These are phyloP conservation scores for Monosporozyma unispora DNA, from an alignment of 805 yeast genomes.

Conservation along the genomic window DNA sequence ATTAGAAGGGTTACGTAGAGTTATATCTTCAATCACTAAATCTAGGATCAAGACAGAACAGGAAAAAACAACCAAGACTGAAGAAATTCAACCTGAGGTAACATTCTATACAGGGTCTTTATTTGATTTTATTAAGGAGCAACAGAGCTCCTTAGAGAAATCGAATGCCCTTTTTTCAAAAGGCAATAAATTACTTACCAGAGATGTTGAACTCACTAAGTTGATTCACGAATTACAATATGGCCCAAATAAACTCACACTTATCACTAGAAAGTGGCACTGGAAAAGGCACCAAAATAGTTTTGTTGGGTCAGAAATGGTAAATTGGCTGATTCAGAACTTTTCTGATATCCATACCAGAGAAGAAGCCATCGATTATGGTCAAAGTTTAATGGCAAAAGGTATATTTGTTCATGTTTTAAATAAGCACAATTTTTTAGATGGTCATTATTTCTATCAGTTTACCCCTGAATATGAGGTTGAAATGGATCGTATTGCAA, in stretches of 20 bases:
- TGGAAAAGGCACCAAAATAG: slow-evolving; percentile 68
- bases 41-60: slow-evolving; percentile 40
- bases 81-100: slow-evolving; percentile 61
- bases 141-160: slow-evolving; percentile 35
- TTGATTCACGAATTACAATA: slow-evolving; percentile 57
- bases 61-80: slow-evolving; percentile 33
- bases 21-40: slow-evolving; percentile 54
- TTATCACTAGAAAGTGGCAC: slow-evolving; percentile 87
- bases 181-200: slow-evolving; percentile 34
- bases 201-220: slow-evolving; percentile 39
- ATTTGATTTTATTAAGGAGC: slow-evolving; percentile 51
- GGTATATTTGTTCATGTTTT: slow-evolving; percentile 77
- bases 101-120: slow-evolving; percentile 82
- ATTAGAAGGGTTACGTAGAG: slow-evolving; percentile 76
- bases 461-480: slow-evolving; percentile 44
- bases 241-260: slow-evolving; percentile 49
- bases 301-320: slow-evolving; percentile 79
- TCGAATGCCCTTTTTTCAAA: slow-evolving; percentile 30
- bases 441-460: slow-evolving; percentile 88
- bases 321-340: slow-evolving; percentile 72
- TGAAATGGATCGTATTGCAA: slow-evolving; percentile 9
- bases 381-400: slow-evolving; percentile 64
- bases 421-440: slow-evolving; percentile 71
- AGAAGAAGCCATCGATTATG: slow-evolving; percentile 77
- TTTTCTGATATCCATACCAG: slow-evolving; percentile 71